Base-by-base conservation (phyloP, 768 basidiomycete species). In the Lactifluus hygrophoroides region DNA sequence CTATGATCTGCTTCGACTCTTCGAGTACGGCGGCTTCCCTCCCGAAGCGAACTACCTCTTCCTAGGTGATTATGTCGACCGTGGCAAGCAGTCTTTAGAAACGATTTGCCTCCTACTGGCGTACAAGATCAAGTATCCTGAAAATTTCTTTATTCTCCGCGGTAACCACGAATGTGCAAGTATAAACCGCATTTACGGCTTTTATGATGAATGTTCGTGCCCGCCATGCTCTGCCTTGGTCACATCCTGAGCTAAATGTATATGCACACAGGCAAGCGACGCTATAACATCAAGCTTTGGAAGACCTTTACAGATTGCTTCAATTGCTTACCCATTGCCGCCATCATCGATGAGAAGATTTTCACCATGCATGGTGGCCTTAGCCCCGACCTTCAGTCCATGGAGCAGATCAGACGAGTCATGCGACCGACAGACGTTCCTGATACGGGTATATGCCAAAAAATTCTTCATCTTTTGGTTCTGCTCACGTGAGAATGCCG, bases 301-400 rank as follows among this genome's bases (percentile, higher is more conserved):
- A 99, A 99, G 81, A 99, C 95, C 35, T 99, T 99, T 74, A 99
- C 95, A 59, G 95, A 99, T 72, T 97, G 95, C 77, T 99, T 99
- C 82, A 99, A 99, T 77, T 98, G 95, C 72, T 78, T 97, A 65
- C 95, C 95, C 37, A 97, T 99, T 72, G 95, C 95, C 48, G 95
- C 95, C 67, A 97, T 99, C 75, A 97, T 99, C 72, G 95, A 98
- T 75, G 95, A 98, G 76, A 99, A 98, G 78, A 99, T 99, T 71
- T 97, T 99, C 74, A 96, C 94, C 51, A 98, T 98, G 95, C 95
- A 98, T 68, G 95, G 95, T 54, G 95, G 95, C 51, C 78, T 97
- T 65, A 94, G 90, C 72, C 95, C 95, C 45, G 95, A 97, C 74
- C 77, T 99, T 61, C 94, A 97, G 77, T 93, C 90, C 69, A 96